phyloP scores from a whole-genome alignment of 1,139 yeast genomes.

The Wickerhamomyces sp. region DNA sequence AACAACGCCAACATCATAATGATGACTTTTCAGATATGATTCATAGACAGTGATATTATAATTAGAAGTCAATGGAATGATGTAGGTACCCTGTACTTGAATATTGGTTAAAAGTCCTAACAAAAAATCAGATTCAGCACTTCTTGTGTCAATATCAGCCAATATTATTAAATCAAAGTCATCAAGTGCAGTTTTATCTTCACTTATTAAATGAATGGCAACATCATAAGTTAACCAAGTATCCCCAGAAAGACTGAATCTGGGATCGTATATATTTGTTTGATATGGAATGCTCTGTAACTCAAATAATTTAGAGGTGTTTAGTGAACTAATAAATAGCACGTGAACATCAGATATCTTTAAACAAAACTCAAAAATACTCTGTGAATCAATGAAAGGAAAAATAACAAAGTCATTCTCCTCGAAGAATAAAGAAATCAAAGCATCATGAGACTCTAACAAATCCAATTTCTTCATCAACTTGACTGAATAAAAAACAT shows the following conservation, averaged over 20 bases:
- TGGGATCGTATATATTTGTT: slow-evolving; percentile 1
- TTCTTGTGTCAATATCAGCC: slow-evolving; percentile 12
- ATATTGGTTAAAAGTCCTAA: slow-evolving; percentile 8
- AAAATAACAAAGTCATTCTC: slow-evolving; percentile 1
- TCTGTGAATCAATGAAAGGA: neutral
- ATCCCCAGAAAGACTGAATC: neutral
- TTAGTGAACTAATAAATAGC: neutral
- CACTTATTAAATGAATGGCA: slow-evolving; percentile 3
- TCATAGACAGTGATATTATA: slow-evolving; percentile 1
- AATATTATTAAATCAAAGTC: slow-evolving; percentile 13
- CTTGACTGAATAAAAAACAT: too few relatives aligned
- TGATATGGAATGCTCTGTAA: slow-evolving; percentile 1
- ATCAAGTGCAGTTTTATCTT: neutral
- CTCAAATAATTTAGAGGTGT: neutral
- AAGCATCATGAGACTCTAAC: neutral
- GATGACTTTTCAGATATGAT: slow-evolving; percentile 4
- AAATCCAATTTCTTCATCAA: slow-evolving; percentile 2
- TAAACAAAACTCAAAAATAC: too few relatives aligned
- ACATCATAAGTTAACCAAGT: slow-evolving; percentile 7
- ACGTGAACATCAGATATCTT: neutral
- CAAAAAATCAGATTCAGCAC: slow-evolving; percentile 9
- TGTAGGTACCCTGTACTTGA: slow-evolving; percentile 3
- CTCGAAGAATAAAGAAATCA: neutral
- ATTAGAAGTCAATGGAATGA: slow-evolving; percentile 8
- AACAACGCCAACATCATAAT: slow-evolving; percentile 2